These are phyloP conservation scores for Nadsonia commutata DNA, from an alignment of 1,139 yeast genomes.

Conservation along the genomic window DNA sequence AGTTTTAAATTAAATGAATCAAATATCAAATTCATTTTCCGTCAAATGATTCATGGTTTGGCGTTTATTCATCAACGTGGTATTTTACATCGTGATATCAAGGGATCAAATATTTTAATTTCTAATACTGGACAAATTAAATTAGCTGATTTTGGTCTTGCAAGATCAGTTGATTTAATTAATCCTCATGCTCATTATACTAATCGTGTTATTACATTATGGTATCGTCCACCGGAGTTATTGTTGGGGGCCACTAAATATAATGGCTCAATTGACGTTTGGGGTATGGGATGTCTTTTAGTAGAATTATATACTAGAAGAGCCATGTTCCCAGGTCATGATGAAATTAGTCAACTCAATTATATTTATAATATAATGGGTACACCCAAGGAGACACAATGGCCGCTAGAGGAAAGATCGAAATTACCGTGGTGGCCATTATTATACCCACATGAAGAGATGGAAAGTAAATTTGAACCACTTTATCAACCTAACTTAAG, in stretches of 20 bases:
- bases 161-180: conserved; percentile 32
- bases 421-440: conserved; percentile 87
- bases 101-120: conserved; percentile 79
- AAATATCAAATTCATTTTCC: conserved; percentile 62
- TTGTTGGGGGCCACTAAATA: conserved; percentile 80
- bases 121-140: conserved; percentile 60
- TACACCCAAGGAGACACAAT: conserved; percentile 55
- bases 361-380: conserved; percentile 77
- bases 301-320: conserved; percentile 62
- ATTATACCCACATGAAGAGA: conserved; percentile 44
- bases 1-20: conserved; percentile 45
- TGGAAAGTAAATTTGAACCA: conserved; percentile 34
- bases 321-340: conserved; percentile 78
- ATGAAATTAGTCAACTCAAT: conserved; percentile 71
- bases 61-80: conserved; percentile 65
- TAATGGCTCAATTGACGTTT: conserved; percentile 82
- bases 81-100: conserved; percentile 84
- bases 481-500: conserved; percentile 30
- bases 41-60: conserved; percentile 68
- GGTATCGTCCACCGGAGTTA: conserved; percentile 97
- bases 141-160: conserved; percentile 90
- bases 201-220: conserved; percentile 83
- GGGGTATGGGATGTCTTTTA: conserved; percentile 93
- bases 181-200: conserved; percentile 40
- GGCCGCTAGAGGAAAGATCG: conserved; percentile 54